phyloP scores from a whole-genome alignment of 2,329 filamentous ascomycete species.

The Aspergillus terreus region DNA sequence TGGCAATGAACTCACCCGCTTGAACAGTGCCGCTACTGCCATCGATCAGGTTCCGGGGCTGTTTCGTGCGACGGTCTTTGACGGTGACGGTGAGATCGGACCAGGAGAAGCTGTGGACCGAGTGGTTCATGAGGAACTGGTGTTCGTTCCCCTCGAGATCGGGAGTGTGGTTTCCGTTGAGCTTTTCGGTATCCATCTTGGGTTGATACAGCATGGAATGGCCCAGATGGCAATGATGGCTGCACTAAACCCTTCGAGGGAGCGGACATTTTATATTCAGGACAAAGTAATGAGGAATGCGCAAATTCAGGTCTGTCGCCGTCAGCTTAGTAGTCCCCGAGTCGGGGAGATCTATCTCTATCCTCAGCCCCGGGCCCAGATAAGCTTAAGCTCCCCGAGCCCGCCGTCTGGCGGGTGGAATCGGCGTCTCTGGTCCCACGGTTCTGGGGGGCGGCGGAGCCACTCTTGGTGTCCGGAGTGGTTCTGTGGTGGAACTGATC shows the following conservation, averaged over 20 bases:
- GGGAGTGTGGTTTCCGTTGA: constrained; percentile 2
- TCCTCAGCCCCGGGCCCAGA: background rate
- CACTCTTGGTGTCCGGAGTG: too few relatives aligned
- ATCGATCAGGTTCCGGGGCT: constrained; percentile 60
- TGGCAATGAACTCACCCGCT: constrained; percentile 46
- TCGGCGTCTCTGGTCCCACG: background rate
- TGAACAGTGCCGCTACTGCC: constrained; percentile 61
- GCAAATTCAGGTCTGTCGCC: too few relatives aligned
- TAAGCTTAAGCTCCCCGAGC: background rate
- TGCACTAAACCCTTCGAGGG: background rate
- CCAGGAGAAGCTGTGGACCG: constrained; percentile 65
- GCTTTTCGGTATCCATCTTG: constrained; percentile 1
- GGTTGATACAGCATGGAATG: background rate
- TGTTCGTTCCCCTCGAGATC: constrained; percentile 31
- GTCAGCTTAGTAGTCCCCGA: background rate
- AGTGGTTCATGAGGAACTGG: constrained; percentile 51
- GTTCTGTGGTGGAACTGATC: background rate
- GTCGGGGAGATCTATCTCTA: background rate
- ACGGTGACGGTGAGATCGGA: constrained; percentile 64
- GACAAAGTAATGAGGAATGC: background rate
- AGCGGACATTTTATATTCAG: background rate
- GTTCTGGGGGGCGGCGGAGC: background rate
- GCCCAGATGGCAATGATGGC: background rate
- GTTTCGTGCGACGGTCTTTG: constrained; percentile 65
- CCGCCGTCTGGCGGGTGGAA: background rate